Evolutionary conservation across 2,329 filamentous ascomycete genomes (phyloP), one percentile per base, ranked within the genome.

Genomic region (Aspergillus versicolor): DNA sequence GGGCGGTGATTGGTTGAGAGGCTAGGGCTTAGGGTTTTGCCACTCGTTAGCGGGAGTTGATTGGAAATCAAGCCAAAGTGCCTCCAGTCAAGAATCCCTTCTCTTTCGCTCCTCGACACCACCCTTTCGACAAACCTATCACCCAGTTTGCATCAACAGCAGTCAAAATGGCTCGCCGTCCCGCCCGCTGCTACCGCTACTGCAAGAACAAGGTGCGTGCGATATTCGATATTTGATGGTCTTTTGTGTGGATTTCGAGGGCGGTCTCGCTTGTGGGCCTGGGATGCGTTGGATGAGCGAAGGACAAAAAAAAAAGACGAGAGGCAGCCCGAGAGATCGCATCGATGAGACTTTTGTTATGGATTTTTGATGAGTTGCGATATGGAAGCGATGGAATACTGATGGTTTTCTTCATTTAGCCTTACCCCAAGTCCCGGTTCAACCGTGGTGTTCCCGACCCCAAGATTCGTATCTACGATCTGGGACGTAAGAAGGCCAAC

Each of bases 341-440:
- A 40, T 54, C 21, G 43, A 27, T 48, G 17, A n/a, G 34, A 42
- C 21, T 43, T 43, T 50, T 37, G 24, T 11, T 17, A 2, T 34
- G 40, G 27, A 30, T 40, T 2, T n/a, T 12, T 22, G 32, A 41
- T 30, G 34, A 46, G 8, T 5, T 27, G n/a, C 22, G 37, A 24
- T n/a, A 22, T 21, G 46, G 24, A 21, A 48, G 11, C 9, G 32
- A 45, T 52, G 45, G 27, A 43, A 27, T 40, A 62, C 67, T 71
- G 57, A 71, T 63, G 57, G 58, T 32, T 53, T 57, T 46, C n/a
- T 19, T 15, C 8, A 44, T 24, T 50, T 64, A 94, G 89, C 91
- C 93, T 81, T 97, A 97, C 84, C 94, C 94, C 74, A 99, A 99
- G 90, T 97, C 92, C 74, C 91, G 94, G 76, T 99, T 97, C 90